Base-by-base conservation (phyloP, 192 early-diverging fungal species). In the Umbelopsis isabellina region DNA sequence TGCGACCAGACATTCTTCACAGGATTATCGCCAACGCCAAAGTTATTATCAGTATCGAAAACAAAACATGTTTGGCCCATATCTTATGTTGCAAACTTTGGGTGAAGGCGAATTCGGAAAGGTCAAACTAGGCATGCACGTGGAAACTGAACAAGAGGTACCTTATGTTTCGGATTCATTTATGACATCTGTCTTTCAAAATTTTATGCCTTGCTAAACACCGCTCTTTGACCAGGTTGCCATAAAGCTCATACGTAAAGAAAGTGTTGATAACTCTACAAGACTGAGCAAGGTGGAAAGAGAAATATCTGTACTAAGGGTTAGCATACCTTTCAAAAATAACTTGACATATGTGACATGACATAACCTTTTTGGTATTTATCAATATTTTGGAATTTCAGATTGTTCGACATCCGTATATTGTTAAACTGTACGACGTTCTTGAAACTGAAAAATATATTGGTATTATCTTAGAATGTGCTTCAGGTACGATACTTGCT, bases 101-200 rank as follows among this genome's bases (percentile, higher is more conserved):
- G 96, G 96, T 66, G 96, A 97, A 82, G 97, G 96, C 61, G 96
- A 99, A 85, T 97, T 97, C 83, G 96, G 94, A 68, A 97, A 99
- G 81, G 96, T 97, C 69, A 99, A 99, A 82, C 86, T 98, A 15
- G 95, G 93, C 3, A 88, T 93, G 73, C 94, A 99, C 73, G 83
- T 84, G 48, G 86, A 91, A 30, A 82, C 89, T 30, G 84, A 85
- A 22, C 85, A 89, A 72, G 92, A 93, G 83, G 86, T 86, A 79
- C 77, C 20, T 69, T 69, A 51, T 61, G 55, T 61, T 61, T 61
- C 55, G 55, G 55, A 61, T 61, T 61, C 55, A 61, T 61, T 53
- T 61, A 61, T 35, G 47, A 47, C 46, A 44, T 70, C 30, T 46
- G 45, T 66, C 23, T 72, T 23, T 46, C 72, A 46, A 67, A 25